Base-by-base conservation (phyloP, 2,329 filamentous ascomycete species). In the Beauveria varroae region DNA sequence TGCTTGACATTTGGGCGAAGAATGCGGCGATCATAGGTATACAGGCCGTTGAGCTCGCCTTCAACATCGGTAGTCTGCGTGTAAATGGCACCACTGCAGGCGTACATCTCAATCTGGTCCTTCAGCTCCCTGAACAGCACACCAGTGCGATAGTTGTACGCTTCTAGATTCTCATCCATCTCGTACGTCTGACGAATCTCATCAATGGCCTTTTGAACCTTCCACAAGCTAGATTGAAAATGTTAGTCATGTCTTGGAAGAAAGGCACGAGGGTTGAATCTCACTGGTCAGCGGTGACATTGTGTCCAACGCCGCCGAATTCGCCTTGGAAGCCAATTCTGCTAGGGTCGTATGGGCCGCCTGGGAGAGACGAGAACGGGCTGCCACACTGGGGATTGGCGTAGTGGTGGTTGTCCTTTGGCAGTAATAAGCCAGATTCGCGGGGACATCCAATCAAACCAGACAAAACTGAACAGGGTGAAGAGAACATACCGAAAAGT, bases 51-150 rank as follows among this genome's bases (percentile, higher is more conserved):
- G 9, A 90, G 85, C 69, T 90, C 88, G 5, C 87, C 87, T 69
- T 90, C 87, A 0, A 90, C 87, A 66, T 90, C 88, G 0, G 85
- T 88, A 0, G 87, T 90, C 75, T 90, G 87, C 1, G 88, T 90
- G 81, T 86, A 90, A 0, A 90, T 81, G 12, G 81, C 88, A 0
- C 83, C 87, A 40, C 82, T 87, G 72, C 88, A 90, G 0, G 83
- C 78, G 61, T 79, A 89, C 12, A 72, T 73, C 62, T 83, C 77
- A 37, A 89, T 81, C 67, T 87, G 79, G 60, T 86, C 82, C 43
- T 80, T 79, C 3, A 89, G 77, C 66, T 89, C 86, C 2, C 78
- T 76, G 26, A 88, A 80, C 1, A 89, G 76, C 18, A 80, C 66
- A 47, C 86, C 80, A 0, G 82, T 80, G 55, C 87, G 84, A 69